Evolutionary conservation across 2,329 filamentous ascomycete species (phyloP), one percentile per base, ranked within the genome.

Genomic region (Aspergillus carbonarius): DNA sequence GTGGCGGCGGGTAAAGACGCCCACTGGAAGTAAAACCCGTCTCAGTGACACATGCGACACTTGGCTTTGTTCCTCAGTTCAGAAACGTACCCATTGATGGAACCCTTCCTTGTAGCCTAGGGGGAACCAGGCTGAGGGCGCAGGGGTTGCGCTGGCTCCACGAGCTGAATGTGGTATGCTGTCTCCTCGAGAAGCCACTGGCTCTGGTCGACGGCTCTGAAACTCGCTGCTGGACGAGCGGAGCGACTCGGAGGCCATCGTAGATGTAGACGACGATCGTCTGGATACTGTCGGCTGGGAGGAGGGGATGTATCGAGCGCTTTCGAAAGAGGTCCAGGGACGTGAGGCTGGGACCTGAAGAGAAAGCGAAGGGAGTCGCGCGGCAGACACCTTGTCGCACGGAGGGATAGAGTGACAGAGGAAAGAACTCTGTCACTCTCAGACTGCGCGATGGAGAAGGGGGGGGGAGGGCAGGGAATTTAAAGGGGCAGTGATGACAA

Each of bases 81-180:
- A 51, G 49, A 10, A 25, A 81, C 87, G 63, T 77, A 91, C 90
- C 92, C 95, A 98, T 82, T 98, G 93, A 66, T 85, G 88, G 63
- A 92, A 91, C 15, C 91, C 93, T 59, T 96, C 92, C 70, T 93
- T 95, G 78, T 96, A 96, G 51, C 92, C 88, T 20, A 98, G 78
- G 2, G 95, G 93, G 66, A 99, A 98, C 74, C 84, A 88, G 34
- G 77, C 68, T 27, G 71, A 67, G 52, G 68, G 68, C 12, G 75
- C 67, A 1, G 68, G 68, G 15, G 69, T 68, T 20, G 62, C 72
- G 39, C 65, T 66, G 47, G 66, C 70, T 55, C 68, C 72, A 55
- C 72, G 66, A 30, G 66, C 66, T n/a, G 72, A 69, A 63, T 74
- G 67, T n/a, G 73, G 70, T 18, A 63, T 66, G 10, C 60, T 60